Conservation (phyloP, 495 filamentous ascomycete species). For the Neurospora sublineolata region DNA sequence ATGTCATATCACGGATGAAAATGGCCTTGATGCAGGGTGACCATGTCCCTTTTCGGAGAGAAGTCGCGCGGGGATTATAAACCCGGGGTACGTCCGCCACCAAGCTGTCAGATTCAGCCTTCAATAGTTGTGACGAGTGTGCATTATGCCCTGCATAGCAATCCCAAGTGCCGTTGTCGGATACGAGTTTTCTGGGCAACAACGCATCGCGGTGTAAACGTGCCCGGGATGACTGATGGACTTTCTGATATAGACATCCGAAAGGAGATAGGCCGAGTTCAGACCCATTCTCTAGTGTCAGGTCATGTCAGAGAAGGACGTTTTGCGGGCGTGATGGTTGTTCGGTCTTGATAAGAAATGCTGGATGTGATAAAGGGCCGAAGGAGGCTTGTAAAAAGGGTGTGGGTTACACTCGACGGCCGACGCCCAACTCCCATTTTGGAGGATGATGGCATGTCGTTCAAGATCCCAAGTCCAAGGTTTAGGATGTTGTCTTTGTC, state of each 20-base stretch:
- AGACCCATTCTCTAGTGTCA: background rate
- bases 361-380: background rate
- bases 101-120: background rate
- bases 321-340: background rate
- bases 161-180: background rate
- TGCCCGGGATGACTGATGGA: background rate
- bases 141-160: background rate
- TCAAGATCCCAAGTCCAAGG: background rate
- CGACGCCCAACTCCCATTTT: background rate
- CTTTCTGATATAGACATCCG: background rate
- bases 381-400: background rate
- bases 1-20: background rate
- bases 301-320: background rate
- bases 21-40: background rate
- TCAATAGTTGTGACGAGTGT: background rate
- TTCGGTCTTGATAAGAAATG: background rate
- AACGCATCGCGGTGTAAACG: background rate
- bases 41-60: background rate
- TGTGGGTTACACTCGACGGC: background rate
- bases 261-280: background rate
- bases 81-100: background rate
- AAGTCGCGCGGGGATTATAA: background rate
- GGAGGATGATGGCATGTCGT: background rate
- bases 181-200: background rate
- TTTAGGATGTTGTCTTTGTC: background rate